These are phyloP conservation scores for Talaromyces sp. DNA, from an alignment of 2,329 filamentous ascomycete genomes.

Conservation along the genomic window DNA sequence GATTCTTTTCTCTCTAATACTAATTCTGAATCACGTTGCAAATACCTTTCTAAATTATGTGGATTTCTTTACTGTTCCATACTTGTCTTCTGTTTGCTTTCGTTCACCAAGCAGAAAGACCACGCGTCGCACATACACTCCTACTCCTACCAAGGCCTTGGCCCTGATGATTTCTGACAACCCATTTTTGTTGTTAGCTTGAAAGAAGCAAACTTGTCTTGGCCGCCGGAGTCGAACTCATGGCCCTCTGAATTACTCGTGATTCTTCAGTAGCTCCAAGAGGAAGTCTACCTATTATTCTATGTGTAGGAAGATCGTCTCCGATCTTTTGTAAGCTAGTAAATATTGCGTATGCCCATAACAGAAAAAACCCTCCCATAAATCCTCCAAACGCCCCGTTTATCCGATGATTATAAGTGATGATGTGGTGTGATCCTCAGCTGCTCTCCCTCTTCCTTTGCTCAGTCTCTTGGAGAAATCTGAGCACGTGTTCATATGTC, in stretches of 20 bases:
- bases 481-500: constrained; percentile 79
- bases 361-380: not conserved
- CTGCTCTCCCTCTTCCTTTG: not conserved
- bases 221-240: not conserved
- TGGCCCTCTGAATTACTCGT: not conserved
- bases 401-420: not conserved
- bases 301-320: not conserved
- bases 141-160: constrained; percentile 11
- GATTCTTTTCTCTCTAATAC: not conserved
- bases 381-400: not conserved
- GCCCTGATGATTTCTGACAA: constrained; percentile 13
- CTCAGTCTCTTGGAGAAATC: constrained; percentile 44
- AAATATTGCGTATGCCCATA: not conserved
- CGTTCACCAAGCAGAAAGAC: not conserved
- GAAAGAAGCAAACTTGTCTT: not conserved
- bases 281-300: not conserved
- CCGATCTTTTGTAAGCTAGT: not conserved
- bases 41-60: not conserved
- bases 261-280: not conserved
- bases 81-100: constrained; percentile 7
- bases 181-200: constrained; percentile 17
- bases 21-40: not conserved
- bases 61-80: constrained; percentile 10
- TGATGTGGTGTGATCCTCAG: not conserved
- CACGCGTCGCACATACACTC: constrained; percentile 7